Percentiles rank a stretch among this genome's conserved stretches.
phyloP scores from a whole-genome alignment of 306 rosid species.

The Leucaena leucocephala region DNA sequence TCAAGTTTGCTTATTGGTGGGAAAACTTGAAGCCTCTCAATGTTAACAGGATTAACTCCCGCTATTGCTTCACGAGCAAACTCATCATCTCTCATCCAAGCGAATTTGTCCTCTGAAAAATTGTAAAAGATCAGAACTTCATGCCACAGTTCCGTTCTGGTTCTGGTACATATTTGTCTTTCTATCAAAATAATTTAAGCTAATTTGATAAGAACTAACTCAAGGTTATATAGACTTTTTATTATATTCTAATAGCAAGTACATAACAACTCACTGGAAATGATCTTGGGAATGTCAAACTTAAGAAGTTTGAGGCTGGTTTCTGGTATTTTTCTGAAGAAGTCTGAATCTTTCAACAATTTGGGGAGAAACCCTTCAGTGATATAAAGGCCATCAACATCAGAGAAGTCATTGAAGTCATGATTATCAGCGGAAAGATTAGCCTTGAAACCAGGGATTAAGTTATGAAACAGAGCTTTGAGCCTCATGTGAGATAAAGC shows the following conservation, averaged over 20 bases:
- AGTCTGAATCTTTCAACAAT: constrained; percentile 65
- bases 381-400: constrained; percentile 78
- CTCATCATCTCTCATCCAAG: constrained; percentile 96
- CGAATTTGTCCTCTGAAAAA: constrained; percentile 83
- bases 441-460: constrained; percentile 75
- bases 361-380: constrained; percentile 71
- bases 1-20: constrained; percentile 93
- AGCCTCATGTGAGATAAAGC: constrained; percentile 76
- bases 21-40: constrained; percentile 73
- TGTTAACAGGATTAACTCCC: constrained; percentile 82
- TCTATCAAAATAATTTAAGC: too few relatives aligned
- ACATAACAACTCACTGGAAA: constrained; percentile 78
- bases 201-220: too few relatives aligned
- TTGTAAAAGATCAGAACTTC: neutral
- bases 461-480: constrained; percentile 74
- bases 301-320: constrained; percentile 67
- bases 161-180: too few relatives aligned
- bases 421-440: constrained; percentile 60
- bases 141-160: too few relatives aligned
- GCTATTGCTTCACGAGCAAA: constrained; percentile 91
- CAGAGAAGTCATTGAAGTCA: constrained; percentile 75
- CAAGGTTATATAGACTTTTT: too few relatives aligned
- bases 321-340: constrained; percentile 63
- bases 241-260: neutral
- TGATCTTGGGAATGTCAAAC: constrained; percentile 77